A percentile compares a stretch with the other conserved stretches of the same genome.
These are phyloP conservation scores for Pythium vanterpoolii DNA, from an alignment of 352 stramenopile species.

Conservation along the genomic window DNA sequence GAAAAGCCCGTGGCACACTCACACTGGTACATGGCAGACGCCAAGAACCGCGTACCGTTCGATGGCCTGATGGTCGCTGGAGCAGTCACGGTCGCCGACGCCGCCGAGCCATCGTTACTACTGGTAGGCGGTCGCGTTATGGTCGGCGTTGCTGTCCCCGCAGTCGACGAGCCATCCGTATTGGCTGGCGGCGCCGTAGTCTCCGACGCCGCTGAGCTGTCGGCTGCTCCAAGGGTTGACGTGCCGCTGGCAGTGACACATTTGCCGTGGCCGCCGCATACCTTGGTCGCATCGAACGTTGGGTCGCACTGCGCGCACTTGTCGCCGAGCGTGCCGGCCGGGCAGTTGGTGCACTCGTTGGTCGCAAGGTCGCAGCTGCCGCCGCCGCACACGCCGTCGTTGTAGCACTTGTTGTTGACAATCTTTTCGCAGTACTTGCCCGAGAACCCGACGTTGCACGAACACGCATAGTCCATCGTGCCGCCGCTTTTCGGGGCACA, in stretches of 20 bases:
- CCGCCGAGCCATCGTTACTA: not conserved
- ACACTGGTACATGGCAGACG: slow-evolving; percentile 34
- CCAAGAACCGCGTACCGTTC: slow-evolving; percentile 5
- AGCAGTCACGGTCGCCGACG: too few species aligned
- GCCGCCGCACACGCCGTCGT: slow-evolving; percentile 56
- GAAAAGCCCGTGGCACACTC: slow-evolving; percentile 53
- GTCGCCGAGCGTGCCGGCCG: slow-evolving; percentile 52
- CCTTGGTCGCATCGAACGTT: slow-evolving; percentile 29
- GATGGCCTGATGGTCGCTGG: not conserved
- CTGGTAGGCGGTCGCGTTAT: too few species aligned
- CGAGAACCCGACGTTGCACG: slow-evolving; percentile 73
- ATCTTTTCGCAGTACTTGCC: slow-evolving; percentile 77
- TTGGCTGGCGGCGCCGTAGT: not conserved
- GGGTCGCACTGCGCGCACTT: slow-evolving; percentile 73
- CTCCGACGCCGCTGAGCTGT: not conserved
- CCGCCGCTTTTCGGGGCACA: slow-evolving; percentile 37
- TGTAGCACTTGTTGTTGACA: slow-evolving; percentile 65
- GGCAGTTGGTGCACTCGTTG: slow-evolving; percentile 62
- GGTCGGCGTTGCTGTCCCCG: not conserved
- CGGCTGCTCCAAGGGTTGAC: slow-evolving; percentile 11
- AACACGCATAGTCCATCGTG: slow-evolving; percentile 56
- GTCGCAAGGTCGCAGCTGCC: slow-evolving; percentile 60
- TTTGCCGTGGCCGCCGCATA: slow-evolving; percentile 57
- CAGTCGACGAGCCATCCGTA: not conserved
- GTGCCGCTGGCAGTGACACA: slow-evolving; percentile 32